These are phyloP conservation scores for Lecanicillium sp. DNA, from an alignment of 2,329 filamentous ascomycete species.

Conservation along the genomic window DNA sequence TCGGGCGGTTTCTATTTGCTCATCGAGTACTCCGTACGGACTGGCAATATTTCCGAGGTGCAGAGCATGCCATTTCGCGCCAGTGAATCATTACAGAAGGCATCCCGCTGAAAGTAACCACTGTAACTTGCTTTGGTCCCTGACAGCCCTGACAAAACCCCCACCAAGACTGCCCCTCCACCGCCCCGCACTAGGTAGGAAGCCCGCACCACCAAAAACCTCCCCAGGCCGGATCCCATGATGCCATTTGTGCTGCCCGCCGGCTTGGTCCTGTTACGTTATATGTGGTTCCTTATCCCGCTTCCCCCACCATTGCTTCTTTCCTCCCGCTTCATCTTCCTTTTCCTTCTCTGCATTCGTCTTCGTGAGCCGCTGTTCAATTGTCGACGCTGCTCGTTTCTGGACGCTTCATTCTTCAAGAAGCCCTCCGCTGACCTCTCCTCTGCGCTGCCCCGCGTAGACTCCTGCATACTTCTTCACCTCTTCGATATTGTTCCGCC, in stretches of 20 bases:
- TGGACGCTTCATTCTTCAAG: background rate
- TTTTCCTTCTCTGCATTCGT: background rate
- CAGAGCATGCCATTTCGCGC: too few relatives aligned
- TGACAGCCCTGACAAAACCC: too few relatives aligned
- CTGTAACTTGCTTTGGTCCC: too few relatives aligned
- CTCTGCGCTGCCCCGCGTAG: background rate
- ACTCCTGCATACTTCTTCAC: background rate
- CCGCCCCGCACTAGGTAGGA: background rate
- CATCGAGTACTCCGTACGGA: too few relatives aligned
- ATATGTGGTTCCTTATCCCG: background rate
- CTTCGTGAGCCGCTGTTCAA: background rate
- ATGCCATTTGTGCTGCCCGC: background rate
- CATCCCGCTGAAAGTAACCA: too few relatives aligned
- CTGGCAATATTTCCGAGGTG: too few relatives aligned
- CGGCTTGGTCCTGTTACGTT: conserved; percentile 9
- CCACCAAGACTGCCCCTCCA: conserved; percentile 6
- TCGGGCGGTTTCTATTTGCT: too few relatives aligned
- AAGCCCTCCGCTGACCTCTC: conserved; percentile 6
- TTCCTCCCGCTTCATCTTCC: background rate
- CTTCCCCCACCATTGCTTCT: background rate
- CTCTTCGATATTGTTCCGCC: conserved; percentile 7
- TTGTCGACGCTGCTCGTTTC: background rate
- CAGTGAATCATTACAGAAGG: too few relatives aligned
- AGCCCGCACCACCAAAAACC: conserved; percentile 2
- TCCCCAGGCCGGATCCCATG: background rate